phyloP scores from a whole-genome alignment of 176 grass and related monocot genomes.

The Zea luxurians region DNA sequence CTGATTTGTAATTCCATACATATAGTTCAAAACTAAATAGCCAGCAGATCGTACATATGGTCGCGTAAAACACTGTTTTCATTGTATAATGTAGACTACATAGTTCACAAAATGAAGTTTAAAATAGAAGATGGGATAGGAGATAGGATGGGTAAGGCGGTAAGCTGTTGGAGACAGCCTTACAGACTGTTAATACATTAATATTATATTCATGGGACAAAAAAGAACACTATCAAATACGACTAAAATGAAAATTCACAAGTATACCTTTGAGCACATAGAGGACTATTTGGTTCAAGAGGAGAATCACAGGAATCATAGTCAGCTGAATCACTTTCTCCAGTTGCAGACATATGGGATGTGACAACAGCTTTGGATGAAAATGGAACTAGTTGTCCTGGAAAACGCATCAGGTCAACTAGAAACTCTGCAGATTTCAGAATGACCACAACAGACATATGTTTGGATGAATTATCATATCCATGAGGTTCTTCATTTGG shows the following conservation, averaged over 20 bases:
- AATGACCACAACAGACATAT: slow-evolving; percentile 78
- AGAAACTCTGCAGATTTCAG: slow-evolving; percentile 75
- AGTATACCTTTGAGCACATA: slow-evolving; percentile 67
- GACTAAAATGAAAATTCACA: slow-evolving; percentile 24
- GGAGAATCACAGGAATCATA: slow-evolving; percentile 99
- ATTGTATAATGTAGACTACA: no score
- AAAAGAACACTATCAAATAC: slow-evolving; percentile 27
- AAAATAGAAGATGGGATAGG: no score
- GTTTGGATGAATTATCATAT: slow-evolving; percentile 80
- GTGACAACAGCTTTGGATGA: slow-evolving; percentile 76
- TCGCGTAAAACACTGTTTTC: no score
- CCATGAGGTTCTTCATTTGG: slow-evolving; percentile 77
- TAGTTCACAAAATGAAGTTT: no score
- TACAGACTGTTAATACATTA: background rate
- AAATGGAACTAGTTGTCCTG: slow-evolving; percentile 92
- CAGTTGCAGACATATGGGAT: slow-evolving; percentile 83
- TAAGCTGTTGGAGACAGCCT: no score
- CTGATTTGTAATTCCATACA: slow-evolving; percentile 8
- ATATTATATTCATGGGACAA: slow-evolving; percentile 12
- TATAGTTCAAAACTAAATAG: background rate
- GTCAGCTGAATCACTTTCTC: slow-evolving; percentile 87
- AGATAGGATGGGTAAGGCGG: no score
- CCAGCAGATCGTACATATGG: no score
- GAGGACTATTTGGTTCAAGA: slow-evolving; percentile 90
- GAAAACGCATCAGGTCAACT: slow-evolving; percentile 95